These are phyloP conservation scores for Caloboletus firmus DNA, from an alignment of 1,284 basidiomycete genomes.

Conservation along the genomic window DNA sequence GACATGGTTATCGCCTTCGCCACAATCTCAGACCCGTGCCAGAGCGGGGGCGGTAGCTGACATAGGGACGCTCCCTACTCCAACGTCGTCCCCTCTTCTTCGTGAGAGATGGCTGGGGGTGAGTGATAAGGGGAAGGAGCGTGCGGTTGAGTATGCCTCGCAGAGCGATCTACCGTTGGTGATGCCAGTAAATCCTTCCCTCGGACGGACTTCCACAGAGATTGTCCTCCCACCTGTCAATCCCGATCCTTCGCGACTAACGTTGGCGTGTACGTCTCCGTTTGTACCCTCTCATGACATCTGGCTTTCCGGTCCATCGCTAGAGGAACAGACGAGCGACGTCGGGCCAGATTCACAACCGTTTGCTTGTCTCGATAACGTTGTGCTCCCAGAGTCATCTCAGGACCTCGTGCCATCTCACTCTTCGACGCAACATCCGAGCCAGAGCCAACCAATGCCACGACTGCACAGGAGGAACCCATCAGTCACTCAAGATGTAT, in stretches of 20 bases:
- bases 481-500: neutral
- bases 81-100: constrained; percentile 28
- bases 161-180: neutral
- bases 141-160: neutral
- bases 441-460: constrained; percentile 1
- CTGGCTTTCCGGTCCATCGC: neutral
- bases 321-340: neutral
- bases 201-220: constrained; percentile 3
- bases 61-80: constrained; percentile 23
- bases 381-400: neutral
- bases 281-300: constrained; percentile 9
- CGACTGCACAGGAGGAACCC: neutral
- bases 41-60: neutral
- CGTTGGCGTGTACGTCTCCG: constrained; percentile 14
- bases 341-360: constrained; percentile 4
- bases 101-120: neutral
- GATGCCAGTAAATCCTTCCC: neutral
- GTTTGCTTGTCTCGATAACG: constrained; percentile 20
- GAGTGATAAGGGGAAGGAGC: constrained; percentile 6
- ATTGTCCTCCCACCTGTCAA: neutral
- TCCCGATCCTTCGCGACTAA: neutral
- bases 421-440: neutral
- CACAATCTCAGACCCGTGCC: constrained; percentile 3
- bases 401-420: neutral
- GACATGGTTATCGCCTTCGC: constrained; percentile 23